Evolutionary conservation across 129 eudicot species (phyloP).

Genomic region (Ambrosia trifida): DNA sequence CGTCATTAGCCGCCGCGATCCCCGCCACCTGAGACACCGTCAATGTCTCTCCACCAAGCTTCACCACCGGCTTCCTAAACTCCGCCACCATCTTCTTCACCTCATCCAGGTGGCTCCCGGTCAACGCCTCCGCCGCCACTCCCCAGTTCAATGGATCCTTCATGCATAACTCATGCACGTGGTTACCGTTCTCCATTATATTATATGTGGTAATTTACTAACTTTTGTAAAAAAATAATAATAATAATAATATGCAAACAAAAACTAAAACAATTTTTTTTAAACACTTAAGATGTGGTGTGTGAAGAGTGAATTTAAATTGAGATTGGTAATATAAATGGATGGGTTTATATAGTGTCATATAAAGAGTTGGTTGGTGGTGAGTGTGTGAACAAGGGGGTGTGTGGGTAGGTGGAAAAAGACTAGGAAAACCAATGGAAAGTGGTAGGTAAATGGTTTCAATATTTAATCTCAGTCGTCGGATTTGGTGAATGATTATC

Average conservation of each 20-base stretch:
- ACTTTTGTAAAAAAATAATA: not conserved
- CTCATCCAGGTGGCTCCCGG: constrained; percentile 68
- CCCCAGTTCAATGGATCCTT: constrained; percentile 72
- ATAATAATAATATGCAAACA: not conserved
- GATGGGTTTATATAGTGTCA: not conserved
- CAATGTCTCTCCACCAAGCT: constrained; percentile 60
- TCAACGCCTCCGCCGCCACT: constrained; percentile 53
- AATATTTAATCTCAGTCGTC: not conserved
- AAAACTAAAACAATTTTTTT: not conserved
- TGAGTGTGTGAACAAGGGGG: not conserved
- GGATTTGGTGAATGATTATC: not conserved
- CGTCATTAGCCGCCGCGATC: constrained; percentile 36
- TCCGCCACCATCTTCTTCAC: constrained; percentile 74
- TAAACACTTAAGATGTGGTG: too few relatives aligned
- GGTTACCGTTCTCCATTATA: constrained; percentile 17
- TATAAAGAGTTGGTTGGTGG: not conserved
- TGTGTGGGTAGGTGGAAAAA: not conserved
- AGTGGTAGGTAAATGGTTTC: not conserved
- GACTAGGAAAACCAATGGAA: not conserved
- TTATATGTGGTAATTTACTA: not conserved
- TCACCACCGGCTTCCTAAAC: constrained; percentile 55
- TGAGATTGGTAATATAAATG: not conserved
- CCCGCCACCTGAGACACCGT: constrained; percentile 72
- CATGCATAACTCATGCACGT: constrained; percentile 37
- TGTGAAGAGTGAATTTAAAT: not conserved